phyloP scores from a whole-genome alignment of 192 early-diverging fungal species.

The Mortierella alpina region DNA sequence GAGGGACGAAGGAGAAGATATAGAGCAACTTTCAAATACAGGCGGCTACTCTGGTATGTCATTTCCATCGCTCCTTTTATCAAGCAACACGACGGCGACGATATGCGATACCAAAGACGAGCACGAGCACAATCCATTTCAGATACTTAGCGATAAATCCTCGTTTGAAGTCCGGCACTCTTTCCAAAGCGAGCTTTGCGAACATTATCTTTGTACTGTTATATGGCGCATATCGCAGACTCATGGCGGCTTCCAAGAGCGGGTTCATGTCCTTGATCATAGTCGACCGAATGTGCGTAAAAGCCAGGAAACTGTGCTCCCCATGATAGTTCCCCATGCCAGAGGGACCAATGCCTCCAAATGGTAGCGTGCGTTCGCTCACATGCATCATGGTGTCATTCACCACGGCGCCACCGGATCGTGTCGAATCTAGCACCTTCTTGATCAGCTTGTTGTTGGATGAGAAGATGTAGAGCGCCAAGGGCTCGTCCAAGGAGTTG shows the following conservation, averaged over 20 bases:
- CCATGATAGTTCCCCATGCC: constrained; percentile 92
- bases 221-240: constrained; percentile 44
- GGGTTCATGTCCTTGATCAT: constrained; percentile 22
- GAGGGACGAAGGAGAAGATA: too few relatives aligned
- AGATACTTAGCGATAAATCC: constrained; percentile 14
- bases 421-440: constrained; percentile 73
- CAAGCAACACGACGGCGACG: too few relatives aligned
- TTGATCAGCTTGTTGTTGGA: constrained; percentile 62
- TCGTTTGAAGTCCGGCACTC: constrained; percentile 9
- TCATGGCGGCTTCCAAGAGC: background rate
- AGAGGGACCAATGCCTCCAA: constrained; percentile 88
- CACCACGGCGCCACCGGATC: constrained; percentile 80
- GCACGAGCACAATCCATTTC: constrained; percentile 5
- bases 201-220: constrained; percentile 1
- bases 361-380: constrained; percentile 71
- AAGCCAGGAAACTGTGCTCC: constrained; percentile 78
- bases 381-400: constrained; percentile 89
- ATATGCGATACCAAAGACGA: too few relatives aligned
- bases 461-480: constrained; percentile 85
- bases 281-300: constrained; percentile 80
- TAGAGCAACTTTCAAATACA: too few relatives aligned
- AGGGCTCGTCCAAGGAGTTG: constrained; percentile 77
- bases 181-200: background rate
- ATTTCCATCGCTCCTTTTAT: too few relatives aligned
- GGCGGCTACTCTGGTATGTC: too few relatives aligned